Conservation (phyloP, 2,329 filamentous ascomycete genomes). For the Sclerotinia subarctica region DNA sequence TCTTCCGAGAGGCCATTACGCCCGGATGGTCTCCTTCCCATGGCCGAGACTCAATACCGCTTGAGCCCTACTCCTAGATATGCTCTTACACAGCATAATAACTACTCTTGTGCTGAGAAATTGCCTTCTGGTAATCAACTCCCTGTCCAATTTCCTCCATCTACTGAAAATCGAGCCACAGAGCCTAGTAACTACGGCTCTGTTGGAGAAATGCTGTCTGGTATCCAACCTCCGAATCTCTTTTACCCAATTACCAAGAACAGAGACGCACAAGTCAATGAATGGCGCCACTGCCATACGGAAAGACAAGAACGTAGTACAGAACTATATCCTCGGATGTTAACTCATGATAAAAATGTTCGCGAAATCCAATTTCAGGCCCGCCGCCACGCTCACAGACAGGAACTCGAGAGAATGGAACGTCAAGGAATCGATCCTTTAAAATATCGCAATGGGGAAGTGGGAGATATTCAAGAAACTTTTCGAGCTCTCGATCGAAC, state of each 20-base stretch:
- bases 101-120: not conserved
- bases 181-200: not conserved
- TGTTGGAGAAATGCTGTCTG: not conserved
- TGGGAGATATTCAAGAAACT: not conserved
- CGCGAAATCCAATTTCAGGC: not conserved
- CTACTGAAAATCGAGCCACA: not conserved
- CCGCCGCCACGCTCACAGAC: not conserved
- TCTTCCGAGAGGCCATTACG: not conserved
- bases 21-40: not conserved
- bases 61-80: conserved; percentile 2
- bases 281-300: not conserved
- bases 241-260: not conserved
- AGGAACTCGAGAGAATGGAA: not conserved
- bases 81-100: not conserved
- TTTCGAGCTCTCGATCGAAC: not conserved
- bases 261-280: not conserved
- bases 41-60: not conserved
- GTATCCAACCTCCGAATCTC: not conserved
- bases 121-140: not conserved
- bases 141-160: not conserved
- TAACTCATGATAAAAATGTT: not conserved
- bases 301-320: not conserved
- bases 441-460: not conserved
- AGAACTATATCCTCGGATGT: not conserved
- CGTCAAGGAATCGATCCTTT: not conserved